Evolutionary conservation across 2,329 filamentous ascomycete genomes (phyloP).

Genomic region (Aspergillus oerlinghausenensis): DNA sequence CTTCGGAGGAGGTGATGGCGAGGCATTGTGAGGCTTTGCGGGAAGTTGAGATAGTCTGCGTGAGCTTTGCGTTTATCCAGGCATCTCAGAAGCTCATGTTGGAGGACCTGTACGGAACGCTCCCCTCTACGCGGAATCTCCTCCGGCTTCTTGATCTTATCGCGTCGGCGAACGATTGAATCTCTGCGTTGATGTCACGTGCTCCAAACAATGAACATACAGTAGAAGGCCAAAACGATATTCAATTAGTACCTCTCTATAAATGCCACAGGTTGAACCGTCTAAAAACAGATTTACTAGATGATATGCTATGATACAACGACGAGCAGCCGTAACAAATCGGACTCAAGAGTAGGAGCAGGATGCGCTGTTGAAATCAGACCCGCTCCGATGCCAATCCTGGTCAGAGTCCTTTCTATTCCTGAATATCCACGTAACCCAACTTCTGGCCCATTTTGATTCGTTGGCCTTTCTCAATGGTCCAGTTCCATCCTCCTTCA

Average conservation of each 20-base stretch:
- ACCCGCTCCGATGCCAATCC: background rate
- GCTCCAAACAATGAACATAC: background rate
- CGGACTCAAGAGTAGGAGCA: background rate
- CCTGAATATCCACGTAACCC: constrained; percentile 57
- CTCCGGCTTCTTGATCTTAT: background rate
- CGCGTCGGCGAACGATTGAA: background rate
- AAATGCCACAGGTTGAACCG: background rate
- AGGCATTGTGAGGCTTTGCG: constrained; percentile 14
- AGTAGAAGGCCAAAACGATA: background rate
- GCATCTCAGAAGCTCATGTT: background rate
- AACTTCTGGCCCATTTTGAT: constrained; percentile 86
- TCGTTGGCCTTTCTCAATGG: constrained; percentile 77
- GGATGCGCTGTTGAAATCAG: background rate
- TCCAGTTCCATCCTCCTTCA: constrained; percentile 76
- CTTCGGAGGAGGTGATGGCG: constrained; percentile 17
- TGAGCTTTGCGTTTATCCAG: background rate
- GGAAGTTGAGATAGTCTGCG: background rate
- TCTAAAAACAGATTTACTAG: constrained; percentile 1
- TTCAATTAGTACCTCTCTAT: background rate
- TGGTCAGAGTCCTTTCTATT: constrained; percentile 6
- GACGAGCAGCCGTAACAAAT: background rate
- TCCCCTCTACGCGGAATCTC: background rate
- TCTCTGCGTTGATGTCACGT: background rate
- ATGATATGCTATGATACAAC: constrained; percentile 10
- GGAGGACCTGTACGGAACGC: background rate